Conservation (phyloP, 352 stramenopile genomes). For the Phytophthora podocarpi region DNA sequence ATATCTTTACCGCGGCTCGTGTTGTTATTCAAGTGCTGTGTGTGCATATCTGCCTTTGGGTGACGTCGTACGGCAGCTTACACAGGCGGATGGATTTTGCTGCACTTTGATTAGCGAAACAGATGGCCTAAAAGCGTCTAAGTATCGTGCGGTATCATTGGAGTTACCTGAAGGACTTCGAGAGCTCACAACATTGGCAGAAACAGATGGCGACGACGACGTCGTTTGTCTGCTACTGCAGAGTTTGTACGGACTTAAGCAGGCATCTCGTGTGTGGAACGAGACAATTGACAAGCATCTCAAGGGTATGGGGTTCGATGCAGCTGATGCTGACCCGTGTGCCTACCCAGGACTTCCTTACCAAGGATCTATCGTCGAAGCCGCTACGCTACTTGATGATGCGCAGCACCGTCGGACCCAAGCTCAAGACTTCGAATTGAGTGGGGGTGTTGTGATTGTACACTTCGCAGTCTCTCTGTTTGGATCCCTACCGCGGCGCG, state of each 20-base stretch:
- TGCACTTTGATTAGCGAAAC: too few species aligned
- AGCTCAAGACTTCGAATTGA: conserved; percentile 10
- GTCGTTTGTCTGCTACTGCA: not conserved
- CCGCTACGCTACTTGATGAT: conserved; percentile 17
- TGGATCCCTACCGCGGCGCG: too few species aligned
- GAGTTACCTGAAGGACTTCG: conserved; percentile 4
- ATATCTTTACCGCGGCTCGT: not conserved
- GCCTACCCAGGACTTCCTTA: conserved; percentile 28
- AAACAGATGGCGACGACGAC: not conserved
- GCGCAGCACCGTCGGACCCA: not conserved
- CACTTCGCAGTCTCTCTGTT: too few species aligned
- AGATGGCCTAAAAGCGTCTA: too few species aligned
- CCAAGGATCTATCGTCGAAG: conserved; percentile 23
- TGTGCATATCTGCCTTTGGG: not conserved
- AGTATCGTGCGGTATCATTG: too few species aligned
- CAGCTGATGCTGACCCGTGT: too few species aligned
- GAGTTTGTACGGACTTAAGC: not conserved
- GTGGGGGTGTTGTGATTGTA: too few species aligned
- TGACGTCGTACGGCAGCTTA: not conserved
- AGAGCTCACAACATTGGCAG: not conserved
- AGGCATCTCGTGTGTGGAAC: too few species aligned
- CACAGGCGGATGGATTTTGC: not conserved
- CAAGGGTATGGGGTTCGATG: too few species aligned
- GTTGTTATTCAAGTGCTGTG: conserved; percentile 2
- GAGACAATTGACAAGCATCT: too few species aligned